Base-by-base conservation (phyloP, 2,329 filamentous ascomycete species). In the Gyromitra esculenta region DNA sequence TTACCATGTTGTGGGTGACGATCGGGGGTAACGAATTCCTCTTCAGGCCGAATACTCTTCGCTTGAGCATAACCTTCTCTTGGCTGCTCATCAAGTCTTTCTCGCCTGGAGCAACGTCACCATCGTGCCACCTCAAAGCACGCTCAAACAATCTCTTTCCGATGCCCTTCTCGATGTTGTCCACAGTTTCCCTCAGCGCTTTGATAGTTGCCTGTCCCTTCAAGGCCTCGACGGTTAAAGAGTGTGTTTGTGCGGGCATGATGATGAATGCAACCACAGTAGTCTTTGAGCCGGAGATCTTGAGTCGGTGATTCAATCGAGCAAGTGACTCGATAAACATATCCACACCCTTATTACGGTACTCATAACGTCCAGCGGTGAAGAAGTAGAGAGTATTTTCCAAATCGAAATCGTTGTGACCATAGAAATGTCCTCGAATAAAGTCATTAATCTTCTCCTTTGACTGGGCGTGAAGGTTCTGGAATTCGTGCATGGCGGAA, bases 401-500 rank as follows among this genome's bases (percentile, higher is more conserved):
- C 13, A 94, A 90, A 78, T 97, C 93, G 80, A 98, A 98, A 83
- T 99, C 94, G 83, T 97, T 96, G 85, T 98, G 94, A 9, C 96
- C 96, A 82, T 98, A 98, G 85, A 99, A 99, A 83, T 99, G 96
- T 9, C 96, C 96, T 63, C 96, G 92, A 21, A 98, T 94, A 82
- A 99, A 99, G 84, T 98, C 96, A 82, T 97, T 93, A 81, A 99
- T 98, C 87, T 97, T 97, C 84, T 97, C 92, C 86, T 98, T 98
- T 82, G 94, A 91, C 83, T 96, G 92, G 82, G 97, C 94, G 85
- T 98, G 96, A 82, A 99, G 85, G 83, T 99, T 99, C 84, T 99
- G 96, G 86, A 98, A 98, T 85, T 99, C 96, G 86, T 99, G 96
- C 81, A 97, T 94, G 5, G 96, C 96, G 7, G 94, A 95, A 86